Conservation (phyloP, 257 asterid genomes). For the Solanum bulbocastanum region DNA sequence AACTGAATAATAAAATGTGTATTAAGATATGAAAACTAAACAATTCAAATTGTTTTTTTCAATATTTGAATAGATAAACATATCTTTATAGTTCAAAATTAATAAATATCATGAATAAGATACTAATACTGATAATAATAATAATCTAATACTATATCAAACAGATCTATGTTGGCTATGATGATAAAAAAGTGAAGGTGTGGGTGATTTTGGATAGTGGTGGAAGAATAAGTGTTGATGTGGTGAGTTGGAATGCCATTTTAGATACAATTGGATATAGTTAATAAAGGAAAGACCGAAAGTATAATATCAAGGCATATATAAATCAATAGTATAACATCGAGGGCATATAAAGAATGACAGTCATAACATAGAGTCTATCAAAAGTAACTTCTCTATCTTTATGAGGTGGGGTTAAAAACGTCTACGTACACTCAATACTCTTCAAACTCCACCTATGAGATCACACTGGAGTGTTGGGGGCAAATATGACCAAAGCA, state of each 20-base stretch:
- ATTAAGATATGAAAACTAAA: background rate
- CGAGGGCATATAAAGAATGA: too few species aligned
- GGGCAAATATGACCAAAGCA: too few species aligned
- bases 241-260: background rate
- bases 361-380: too few species aligned
- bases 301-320: background rate
- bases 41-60: background rate
- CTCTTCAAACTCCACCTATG: background rate
- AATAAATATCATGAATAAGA: background rate
- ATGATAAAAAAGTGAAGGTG: background rate
- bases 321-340: background rate
- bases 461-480: too few species aligned
- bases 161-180: background rate
- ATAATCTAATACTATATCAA: background rate
- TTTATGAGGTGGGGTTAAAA: background rate
- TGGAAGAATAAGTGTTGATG: background rate
- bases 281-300: background rate
- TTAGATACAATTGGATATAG: background rate
- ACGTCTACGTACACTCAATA: background rate
- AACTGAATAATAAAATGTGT: rapidly evolving
- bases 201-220: background rate
- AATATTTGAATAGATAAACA: background rate
- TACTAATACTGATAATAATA: background rate
- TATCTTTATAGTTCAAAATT: background rate
- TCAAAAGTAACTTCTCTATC: too few species aligned